A percentile compares a stretch with the other conserved stretches of the same genome.
Conservation (phyloP, 768 basidiomycete species). For the Stropharia rugosoannulata region DNA sequence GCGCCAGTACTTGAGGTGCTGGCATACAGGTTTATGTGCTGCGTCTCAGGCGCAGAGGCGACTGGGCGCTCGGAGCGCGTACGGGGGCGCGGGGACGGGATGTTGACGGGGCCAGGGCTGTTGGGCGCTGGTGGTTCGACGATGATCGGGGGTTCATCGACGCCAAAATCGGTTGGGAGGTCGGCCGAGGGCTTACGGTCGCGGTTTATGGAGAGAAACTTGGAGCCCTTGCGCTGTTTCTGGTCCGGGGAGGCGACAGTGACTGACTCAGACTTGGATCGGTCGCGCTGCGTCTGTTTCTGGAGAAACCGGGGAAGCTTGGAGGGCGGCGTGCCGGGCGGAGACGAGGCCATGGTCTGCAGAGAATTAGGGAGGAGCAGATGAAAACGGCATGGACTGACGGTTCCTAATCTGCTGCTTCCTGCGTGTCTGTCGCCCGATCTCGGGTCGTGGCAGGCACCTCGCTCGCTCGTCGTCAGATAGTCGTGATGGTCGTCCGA, state of each 20-base stretch:
- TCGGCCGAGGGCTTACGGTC: slow-evolving; percentile 22
- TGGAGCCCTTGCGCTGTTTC: slow-evolving; percentile 30
- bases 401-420: no score
- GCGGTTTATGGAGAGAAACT: slow-evolving; percentile 33
- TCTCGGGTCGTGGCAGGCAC: no score
- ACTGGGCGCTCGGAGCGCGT: slow-evolving; percentile 57
- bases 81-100: slow-evolving; percentile 42
- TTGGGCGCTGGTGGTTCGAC: slow-evolving; percentile 54
- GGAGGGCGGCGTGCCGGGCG: slow-evolving; percentile 23
- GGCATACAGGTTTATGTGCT: slow-evolving; percentile 20
- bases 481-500: no score
- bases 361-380: no score
- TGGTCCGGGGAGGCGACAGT: slow-evolving; percentile 9
- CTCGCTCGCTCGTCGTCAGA: no score
- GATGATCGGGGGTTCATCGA: slow-evolving; percentile 59
- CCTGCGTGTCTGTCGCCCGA: no score
- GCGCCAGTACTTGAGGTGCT: background rate
- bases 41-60: slow-evolving; percentile 24
- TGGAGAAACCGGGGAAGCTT: slow-evolving; percentile 71
- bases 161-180: slow-evolving; percentile 27
- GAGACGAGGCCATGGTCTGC: background rate
- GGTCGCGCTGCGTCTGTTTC: slow-evolving; percentile 56
- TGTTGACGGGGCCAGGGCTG: background rate
- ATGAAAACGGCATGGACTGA: no score
- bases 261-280: slow-evolving; percentile 52